These are phyloP conservation scores for Clonostachys sp. DNA, from an alignment of 2,329 filamentous ascomycete species.

Conservation along the genomic window DNA sequence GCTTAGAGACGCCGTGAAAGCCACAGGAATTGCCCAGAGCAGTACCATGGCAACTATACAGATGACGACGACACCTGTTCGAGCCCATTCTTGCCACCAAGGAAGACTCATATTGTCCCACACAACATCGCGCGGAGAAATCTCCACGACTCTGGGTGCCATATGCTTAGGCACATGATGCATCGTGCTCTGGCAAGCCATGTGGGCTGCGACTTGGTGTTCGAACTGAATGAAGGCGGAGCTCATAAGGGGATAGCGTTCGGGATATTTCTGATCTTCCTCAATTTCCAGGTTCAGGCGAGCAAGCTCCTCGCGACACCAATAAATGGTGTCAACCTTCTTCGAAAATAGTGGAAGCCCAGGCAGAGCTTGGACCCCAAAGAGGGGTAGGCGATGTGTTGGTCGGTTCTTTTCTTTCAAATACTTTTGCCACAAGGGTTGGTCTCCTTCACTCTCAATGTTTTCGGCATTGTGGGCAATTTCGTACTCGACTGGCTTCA, in stretches of 20 bases:
- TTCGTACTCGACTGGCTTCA: constrained; percentile 51
- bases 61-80: constrained; percentile 60
- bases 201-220: constrained; percentile 93
- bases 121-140: constrained; percentile 85
- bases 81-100: constrained; percentile 88
- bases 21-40: constrained; percentile 86
- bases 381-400: constrained; percentile 70
- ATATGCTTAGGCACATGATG: constrained; percentile 93
- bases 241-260: constrained; percentile 87
- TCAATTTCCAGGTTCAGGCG: constrained; percentile 90
- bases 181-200: constrained; percentile 90
- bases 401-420: constrained; percentile 78
- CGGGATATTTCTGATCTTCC: constrained; percentile 77
- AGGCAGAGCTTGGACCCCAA: constrained; percentile 66
- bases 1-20: constrained; percentile 78
- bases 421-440: constrained; percentile 69
- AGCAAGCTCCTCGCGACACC: constrained; percentile 82
- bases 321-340: constrained; percentile 93
- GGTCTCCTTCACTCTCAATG: constrained; percentile 54
- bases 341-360: constrained; percentile 74
- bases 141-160: constrained; percentile 88
- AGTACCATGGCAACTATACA: constrained; percentile 73
- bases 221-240: constrained; percentile 99
- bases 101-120: constrained; percentile 97
- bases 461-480: constrained; percentile 58